Evolutionary conservation across 768 basidiomycete genomes (phyloP).

Genomic region (Pleurotus giganteus): DNA sequence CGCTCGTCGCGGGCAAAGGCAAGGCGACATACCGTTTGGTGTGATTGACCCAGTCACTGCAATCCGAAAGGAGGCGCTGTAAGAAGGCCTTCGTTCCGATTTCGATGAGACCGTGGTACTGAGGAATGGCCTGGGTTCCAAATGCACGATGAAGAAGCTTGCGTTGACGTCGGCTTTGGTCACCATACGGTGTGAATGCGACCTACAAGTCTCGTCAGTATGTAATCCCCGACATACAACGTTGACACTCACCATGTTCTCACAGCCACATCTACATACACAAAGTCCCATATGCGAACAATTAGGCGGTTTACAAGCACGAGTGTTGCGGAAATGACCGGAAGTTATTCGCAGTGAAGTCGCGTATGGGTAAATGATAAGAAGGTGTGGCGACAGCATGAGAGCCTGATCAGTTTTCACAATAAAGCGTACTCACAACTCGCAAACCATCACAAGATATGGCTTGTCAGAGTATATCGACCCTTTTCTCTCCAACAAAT

Average conservation of each 20-base stretch:
- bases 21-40: slow-evolving; percentile 10
- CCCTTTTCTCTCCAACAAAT: slow-evolving; percentile 70
- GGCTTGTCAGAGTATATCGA: slow-evolving; percentile 77
- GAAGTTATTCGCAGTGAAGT: background rate
- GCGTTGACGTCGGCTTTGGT: slow-evolving; percentile 62
- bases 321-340: background rate
- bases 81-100: slow-evolving; percentile 59
- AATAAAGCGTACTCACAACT: slow-evolving; percentile 49
- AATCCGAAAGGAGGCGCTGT: slow-evolving; percentile 46
- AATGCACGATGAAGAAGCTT: slow-evolving; percentile 66
- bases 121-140: slow-evolving; percentile 46
- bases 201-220: slow-evolving; percentile 8
- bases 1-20: slow-evolving; percentile 24
- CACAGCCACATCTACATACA: slow-evolving; percentile 39
- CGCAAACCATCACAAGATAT: slow-evolving; percentile 63
- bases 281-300: too few relatives aligned
- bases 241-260: slow-evolving; percentile 38
- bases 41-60: slow-evolving; percentile 17
- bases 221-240: background rate
- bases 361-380: slow-evolving; percentile 8
- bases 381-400: slow-evolving; percentile 5
- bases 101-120: slow-evolving; percentile 57
- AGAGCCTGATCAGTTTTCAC: slow-evolving; percentile 3
- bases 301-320: slow-evolving; percentile 12
- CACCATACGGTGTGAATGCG: slow-evolving; percentile 60